phyloP scores from a whole-genome alignment of 208 protist genomes.

The Trypanosoma congolense region DNA sequence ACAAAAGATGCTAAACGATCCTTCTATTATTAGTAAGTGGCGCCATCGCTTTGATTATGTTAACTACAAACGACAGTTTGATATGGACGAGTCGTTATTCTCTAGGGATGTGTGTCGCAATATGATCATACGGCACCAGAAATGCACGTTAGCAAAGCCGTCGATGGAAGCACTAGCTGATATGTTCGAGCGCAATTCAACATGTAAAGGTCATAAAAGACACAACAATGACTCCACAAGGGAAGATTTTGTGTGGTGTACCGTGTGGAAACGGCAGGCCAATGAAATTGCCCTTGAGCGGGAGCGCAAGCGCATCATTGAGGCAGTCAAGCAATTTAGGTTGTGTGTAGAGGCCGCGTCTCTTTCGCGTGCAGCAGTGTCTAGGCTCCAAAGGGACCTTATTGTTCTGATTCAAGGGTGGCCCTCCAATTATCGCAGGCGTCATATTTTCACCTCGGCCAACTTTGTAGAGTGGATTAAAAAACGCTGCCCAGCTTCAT shows the following conservation, averaged over 20 bases:
- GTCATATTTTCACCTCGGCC: constrained; percentile 18
- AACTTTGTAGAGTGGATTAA: constrained; percentile 19
- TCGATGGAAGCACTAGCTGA: constrained; percentile 13
- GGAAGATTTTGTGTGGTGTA: constrained; percentile 17
- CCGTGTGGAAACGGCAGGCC: constrained; percentile 51
- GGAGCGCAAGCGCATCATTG: constrained; percentile 28
- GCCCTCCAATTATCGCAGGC: constrained; percentile 17
- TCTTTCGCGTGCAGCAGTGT: constrained; percentile 44
- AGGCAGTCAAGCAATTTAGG: constrained; percentile 32
- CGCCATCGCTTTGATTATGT: constrained; percentile 57
- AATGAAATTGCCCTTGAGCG: constrained; percentile 41
- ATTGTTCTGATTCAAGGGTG: constrained; percentile 18
- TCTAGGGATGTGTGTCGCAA: constrained; percentile 41
- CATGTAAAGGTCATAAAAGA: background rate
- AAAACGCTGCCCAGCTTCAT: constrained; percentile 2
- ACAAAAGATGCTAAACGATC: background rate
- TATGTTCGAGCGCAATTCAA: constrained; percentile 20
- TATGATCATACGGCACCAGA: constrained; percentile 29
- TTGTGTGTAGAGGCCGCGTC: constrained; percentile 39
- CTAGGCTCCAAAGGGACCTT: constrained; percentile 36
- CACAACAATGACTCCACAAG: background rate
- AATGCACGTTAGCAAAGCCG: background rate
- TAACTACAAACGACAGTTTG: constrained; percentile 38
- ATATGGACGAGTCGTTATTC: constrained; percentile 47
- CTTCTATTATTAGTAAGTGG: constrained; percentile 10